Base-by-base conservation (phyloP, 768 basidiomycete genomes). In the Sporobolomyces roseus region DNA sequence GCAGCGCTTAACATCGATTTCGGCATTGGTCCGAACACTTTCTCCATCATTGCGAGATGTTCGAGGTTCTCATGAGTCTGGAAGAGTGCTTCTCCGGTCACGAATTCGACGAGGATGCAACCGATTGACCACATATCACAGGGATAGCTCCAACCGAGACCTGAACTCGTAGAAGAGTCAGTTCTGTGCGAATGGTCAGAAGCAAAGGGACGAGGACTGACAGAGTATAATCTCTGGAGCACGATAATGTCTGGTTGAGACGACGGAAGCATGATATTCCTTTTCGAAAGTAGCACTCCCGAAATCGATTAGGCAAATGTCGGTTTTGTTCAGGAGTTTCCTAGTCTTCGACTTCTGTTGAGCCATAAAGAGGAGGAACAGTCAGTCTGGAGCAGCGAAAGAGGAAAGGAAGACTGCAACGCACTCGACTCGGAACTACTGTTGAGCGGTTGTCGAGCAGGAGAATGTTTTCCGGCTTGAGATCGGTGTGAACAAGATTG, bases 41-140 rank as follows among this genome's bases (percentile, higher is more conserved):
- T 88, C 78, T 98, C 93, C 96, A 99, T 99, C 96, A 99, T 99
- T 46, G 94, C 96, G 19, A 99, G 85, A 79, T 99, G 96, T 78
- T 99, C 96, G 13, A 98, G 84, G 78, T 99, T 98, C 80, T 98
- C 94, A 76, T 98, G 96, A 1, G 96, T 98, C 79, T 99, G 96
- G 81, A 96, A 99, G n/a, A 99, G 84, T 12, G 96, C 96, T 38
- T 92, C 86, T 32, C 96, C 96, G 23, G 96, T 99, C 81, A 86
- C 94, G 78, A 99, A 98, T 79, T 99, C 96, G 65, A 99, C 93
- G 30, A 99, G 85, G 74, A 99, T 99, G 80, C 96, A 99, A 10
- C 96, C 96, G 58, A 99, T 84, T 23, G 96, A 99, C 80, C 96
- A 99, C 36, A 92, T 91, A 80, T 99, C 96, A 80, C 96, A 98